Evolutionary conservation across 192 early-diverging fungal genomes (phyloP).

Genomic region (Umbelopsis sp.): DNA sequence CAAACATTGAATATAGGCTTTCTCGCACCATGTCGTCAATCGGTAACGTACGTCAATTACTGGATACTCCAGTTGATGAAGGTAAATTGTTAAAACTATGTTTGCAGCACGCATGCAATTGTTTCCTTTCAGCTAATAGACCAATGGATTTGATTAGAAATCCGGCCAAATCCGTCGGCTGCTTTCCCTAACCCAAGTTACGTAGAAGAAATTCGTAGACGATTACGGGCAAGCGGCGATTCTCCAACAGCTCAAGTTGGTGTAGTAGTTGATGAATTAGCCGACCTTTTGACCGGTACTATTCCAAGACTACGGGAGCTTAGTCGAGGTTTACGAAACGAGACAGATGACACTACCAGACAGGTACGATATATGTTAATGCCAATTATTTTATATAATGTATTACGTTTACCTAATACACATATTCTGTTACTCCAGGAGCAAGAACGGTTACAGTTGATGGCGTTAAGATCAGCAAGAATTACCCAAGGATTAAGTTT

Average conservation of each 20-base stretch:
- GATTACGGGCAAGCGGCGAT: slow-evolving; percentile 21
- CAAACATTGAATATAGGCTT: slow-evolving; percentile 33
- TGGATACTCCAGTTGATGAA: slow-evolving; percentile 23
- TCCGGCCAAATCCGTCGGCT: slow-evolving; percentile 9
- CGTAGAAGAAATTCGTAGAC: slow-evolving; percentile 30
- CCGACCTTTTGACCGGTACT: slow-evolving; percentile 20
- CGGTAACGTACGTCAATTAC: slow-evolving; percentile 32
- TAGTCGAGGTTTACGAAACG: slow-evolving; percentile 12
- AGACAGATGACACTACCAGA: background rate
- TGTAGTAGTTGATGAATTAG: slow-evolving; percentile 35
- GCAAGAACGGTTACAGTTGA: background rate
- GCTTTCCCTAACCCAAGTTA: slow-evolving; percentile 24
- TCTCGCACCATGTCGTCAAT: slow-evolving; percentile 30
- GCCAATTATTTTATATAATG: background rate
- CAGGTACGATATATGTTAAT: background rate
- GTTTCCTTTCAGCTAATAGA: background rate
- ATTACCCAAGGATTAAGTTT: slow-evolving; percentile 36
- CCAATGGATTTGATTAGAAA: slow-evolving; percentile 6
- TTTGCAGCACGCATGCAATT: background rate
- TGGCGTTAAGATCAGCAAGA: slow-evolving; percentile 19
- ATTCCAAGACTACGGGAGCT: slow-evolving; percentile 28
- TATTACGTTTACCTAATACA: background rate
- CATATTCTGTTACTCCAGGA: background rate
- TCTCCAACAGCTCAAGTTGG: slow-evolving; percentile 33
- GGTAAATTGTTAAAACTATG: slow-evolving; percentile 2